Evolutionary conservation across 2,329 filamentous ascomycete genomes (phyloP).

Genomic region (Talaromyces marneffei): DNA sequence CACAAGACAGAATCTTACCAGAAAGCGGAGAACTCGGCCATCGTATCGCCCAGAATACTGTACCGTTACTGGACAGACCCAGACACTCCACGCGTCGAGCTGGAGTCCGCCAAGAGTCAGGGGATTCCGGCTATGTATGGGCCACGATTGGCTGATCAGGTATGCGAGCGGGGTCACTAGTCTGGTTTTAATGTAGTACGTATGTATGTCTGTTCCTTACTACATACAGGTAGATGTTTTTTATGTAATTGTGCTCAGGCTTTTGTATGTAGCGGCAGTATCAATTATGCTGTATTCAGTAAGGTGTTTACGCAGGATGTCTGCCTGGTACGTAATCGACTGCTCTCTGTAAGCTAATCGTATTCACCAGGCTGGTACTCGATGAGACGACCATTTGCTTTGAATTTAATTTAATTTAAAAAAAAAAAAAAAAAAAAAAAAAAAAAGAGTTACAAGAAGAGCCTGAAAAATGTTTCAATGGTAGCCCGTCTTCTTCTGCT

Average conservation of each 20-base stretch:
- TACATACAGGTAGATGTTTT: neutral
- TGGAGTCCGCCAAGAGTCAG: slow-evolving; percentile 7
- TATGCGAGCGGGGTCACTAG: neutral
- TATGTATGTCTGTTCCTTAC: neutral
- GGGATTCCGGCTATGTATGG: neutral
- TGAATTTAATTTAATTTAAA: too few species aligned
- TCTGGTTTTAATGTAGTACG: neutral
- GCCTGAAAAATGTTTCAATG: neutral
- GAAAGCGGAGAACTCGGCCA: neutral
- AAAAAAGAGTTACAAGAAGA: too few species aligned
- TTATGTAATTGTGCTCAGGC: neutral
- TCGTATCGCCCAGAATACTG: neutral
- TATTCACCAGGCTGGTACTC: neutral
- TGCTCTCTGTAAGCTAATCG: neutral
- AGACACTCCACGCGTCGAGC: slow-evolving; percentile 7
- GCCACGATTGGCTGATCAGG: neutral
- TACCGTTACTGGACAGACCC: neutral
- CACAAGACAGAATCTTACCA: neutral
- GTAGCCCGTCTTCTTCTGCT: neutral
- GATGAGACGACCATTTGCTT: neutral
- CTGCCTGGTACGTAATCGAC: neutral
- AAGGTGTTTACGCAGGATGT: neutral
- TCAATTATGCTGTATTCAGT: neutral
- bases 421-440: too few species aligned
- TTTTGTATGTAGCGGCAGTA: neutral